Conservation (phyloP, 140 eudicot species). For the Senecio squalidus region DNA sequence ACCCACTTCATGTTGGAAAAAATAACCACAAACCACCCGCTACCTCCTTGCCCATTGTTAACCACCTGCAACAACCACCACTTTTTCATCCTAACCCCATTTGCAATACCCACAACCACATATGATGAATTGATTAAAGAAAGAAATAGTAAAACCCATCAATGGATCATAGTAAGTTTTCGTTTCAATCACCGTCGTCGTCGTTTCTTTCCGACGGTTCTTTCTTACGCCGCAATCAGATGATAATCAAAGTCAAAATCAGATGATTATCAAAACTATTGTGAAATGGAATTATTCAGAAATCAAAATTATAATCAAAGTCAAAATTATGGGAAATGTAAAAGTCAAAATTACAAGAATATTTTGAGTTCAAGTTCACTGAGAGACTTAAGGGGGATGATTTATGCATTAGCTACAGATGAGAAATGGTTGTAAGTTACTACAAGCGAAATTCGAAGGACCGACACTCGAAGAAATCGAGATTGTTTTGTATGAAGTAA, state of each 20-base stretch:
- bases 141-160: not conserved
- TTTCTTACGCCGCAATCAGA: not conserved
- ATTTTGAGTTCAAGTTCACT: conserved; percentile 11
- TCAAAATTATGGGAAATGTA: not conserved
- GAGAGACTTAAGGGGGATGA: conserved; percentile 30
- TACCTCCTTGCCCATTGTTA: too few relatives aligned
- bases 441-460: conserved; percentile 35
- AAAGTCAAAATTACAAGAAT: not conserved
- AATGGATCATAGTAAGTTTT: not conserved
- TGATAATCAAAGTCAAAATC: not conserved
- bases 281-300: too few relatives aligned
- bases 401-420: conserved; percentile 34
- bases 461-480: conserved; percentile 34
- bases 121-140: too few relatives aligned
- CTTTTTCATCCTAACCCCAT: too few relatives aligned
- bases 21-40: too few relatives aligned
- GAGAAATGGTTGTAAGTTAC: conserved; percentile 30
- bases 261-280: not conserved
- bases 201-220: not conserved
- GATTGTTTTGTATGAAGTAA: conserved; percentile 37
- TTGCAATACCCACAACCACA: too few relatives aligned
- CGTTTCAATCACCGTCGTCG: not conserved
- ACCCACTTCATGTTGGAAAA: too few relatives aligned
- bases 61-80: too few relatives aligned
- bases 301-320: conserved; percentile 1